These are phyloP conservation scores for Yamadazyma philogaea DNA, from an alignment of 805 yeast genomes.

Conservation along the genomic window DNA sequence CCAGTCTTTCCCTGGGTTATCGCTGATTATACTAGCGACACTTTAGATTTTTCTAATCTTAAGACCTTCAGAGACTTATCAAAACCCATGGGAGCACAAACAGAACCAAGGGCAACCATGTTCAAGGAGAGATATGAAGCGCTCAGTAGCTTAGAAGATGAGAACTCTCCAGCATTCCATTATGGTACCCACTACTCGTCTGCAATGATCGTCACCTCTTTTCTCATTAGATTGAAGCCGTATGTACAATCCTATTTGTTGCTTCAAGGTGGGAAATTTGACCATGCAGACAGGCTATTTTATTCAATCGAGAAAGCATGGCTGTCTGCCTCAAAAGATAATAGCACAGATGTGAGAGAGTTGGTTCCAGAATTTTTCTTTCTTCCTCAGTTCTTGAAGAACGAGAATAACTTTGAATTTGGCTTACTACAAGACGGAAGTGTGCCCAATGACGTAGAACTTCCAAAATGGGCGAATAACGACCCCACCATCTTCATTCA, in stretches of 20 bases:
- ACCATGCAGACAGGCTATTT: slow-evolving; percentile 82
- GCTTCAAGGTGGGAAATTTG: slow-evolving; percentile 85
- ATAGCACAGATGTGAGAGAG: slow-evolving; percentile 85
- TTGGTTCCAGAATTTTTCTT: slow-evolving; percentile 83
- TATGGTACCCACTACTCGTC: slow-evolving; percentile 93
- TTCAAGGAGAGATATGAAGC: slow-evolving; percentile 75
- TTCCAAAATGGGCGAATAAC: slow-evolving; percentile 83
- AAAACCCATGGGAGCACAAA: slow-evolving; percentile 92
- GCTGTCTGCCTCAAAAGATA: slow-evolving; percentile 74
- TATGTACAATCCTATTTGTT: slow-evolving; percentile 74
- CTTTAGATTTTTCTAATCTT: slow-evolving; percentile 62
- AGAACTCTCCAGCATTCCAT: slow-evolving; percentile 70
- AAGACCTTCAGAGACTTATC: slow-evolving; percentile 68
- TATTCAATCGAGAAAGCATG: slow-evolving; percentile 74
- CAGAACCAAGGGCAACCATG: slow-evolving; percentile 52
- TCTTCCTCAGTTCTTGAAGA: slow-evolving; percentile 72
- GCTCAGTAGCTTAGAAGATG: slow-evolving; percentile 56
- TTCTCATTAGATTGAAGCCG: slow-evolving; percentile 72
- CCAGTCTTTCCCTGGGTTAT: slow-evolving; percentile 93
- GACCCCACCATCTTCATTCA: slow-evolving; percentile 72
- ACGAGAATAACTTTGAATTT: slow-evolving; percentile 63
- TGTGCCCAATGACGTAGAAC: slow-evolving; percentile 54
- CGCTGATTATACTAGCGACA: slow-evolving; percentile 73
- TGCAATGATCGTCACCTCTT: slow-evolving; percentile 89
- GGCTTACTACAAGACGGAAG: slow-evolving; percentile 68